Evolutionary conservation across 164 flowering plant genomes (phyloP).

Genomic region (Echeveria elegans): DNA sequence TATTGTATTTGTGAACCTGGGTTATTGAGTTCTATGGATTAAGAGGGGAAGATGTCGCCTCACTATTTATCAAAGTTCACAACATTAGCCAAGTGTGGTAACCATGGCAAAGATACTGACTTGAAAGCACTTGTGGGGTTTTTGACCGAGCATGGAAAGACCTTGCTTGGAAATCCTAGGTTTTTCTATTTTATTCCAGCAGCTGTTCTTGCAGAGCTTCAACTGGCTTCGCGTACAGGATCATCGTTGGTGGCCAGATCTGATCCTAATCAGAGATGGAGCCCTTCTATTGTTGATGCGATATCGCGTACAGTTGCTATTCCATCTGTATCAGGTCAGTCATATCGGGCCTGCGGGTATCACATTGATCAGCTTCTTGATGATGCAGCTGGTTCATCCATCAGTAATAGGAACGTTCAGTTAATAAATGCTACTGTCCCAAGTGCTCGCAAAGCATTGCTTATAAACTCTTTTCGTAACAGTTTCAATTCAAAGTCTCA

Average conservation of each 20-base stretch:
- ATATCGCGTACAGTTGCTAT: conserved; percentile 61
- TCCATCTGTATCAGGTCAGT: conserved; percentile 77
- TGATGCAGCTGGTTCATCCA: conserved; percentile 16
- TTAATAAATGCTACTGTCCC: conserved; percentile 37
- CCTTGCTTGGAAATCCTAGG: conserved; percentile 34
- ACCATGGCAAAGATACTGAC: conserved; percentile 27
- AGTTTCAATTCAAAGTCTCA: not conserved
- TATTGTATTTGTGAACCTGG: conserved; percentile 10
- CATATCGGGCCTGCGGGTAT: conserved; percentile 64
- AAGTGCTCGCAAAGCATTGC: conserved; percentile 22
- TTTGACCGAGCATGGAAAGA: conserved; percentile 37
- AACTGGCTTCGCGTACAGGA: conserved; percentile 28
- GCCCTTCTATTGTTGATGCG: conserved; percentile 56
- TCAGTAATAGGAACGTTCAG: conserved; percentile 9
- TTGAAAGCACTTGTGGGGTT: conserved; percentile 29
- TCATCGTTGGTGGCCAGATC: conserved; percentile 33
- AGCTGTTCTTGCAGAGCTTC: conserved; percentile 28
- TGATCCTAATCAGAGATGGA: conserved; percentile 36
- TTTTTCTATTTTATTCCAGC: conserved; percentile 26
- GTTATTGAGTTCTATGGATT: conserved; percentile 20
- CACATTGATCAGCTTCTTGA: conserved; percentile 39
- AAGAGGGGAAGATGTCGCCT: conserved; percentile 60
- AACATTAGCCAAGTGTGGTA: conserved; percentile 28
- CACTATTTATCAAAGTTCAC: conserved; percentile 38
- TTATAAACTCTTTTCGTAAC: conserved; percentile 4